Conservation (phyloP, 202 grass and related monocot genomes). For the Panicum hallii region DNA sequence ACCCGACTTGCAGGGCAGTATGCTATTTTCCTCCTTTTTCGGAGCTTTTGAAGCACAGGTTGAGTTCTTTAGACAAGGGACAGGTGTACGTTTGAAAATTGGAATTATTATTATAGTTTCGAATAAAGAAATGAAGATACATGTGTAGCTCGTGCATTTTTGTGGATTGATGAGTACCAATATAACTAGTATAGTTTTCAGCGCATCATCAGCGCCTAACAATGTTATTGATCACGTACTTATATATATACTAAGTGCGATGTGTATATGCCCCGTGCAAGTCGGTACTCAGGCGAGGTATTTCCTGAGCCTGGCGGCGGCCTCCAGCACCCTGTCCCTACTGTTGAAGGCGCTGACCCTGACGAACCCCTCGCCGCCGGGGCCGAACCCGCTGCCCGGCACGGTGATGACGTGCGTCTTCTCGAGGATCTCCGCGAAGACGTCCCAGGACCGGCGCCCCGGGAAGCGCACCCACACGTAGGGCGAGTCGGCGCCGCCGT, state of each 20-base stretch:
- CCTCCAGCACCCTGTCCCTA: conserved; percentile 69
- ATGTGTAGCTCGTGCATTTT: background rate
- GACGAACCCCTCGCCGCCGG: conserved; percentile 90
- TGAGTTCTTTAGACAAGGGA: background rate
- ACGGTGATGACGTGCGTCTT: conserved; percentile 88
- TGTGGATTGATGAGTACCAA: background rate
- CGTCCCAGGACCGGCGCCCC: conserved; percentile 75
- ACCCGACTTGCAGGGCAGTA: background rate
- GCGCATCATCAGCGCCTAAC: background rate
- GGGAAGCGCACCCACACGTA: conserved; percentile 95
- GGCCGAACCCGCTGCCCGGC: conserved; percentile 83
- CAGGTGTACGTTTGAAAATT: background rate
- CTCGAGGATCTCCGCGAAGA: conserved; percentile 85
- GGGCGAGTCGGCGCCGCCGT: conserved; percentile 84
- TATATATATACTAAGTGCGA: background rate
- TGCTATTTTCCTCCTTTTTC: background rate
- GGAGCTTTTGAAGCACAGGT: background rate
- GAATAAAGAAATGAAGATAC: background rate
- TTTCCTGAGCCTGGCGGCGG: conserved; percentile 63
- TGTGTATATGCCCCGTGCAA: background rate
- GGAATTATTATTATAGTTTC: background rate
- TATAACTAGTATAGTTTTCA: background rate
- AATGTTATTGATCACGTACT: conserved; percentile 12
- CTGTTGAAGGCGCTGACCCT: conserved; percentile 85
- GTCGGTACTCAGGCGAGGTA: conserved; percentile 52